Evolutionary conservation across 2,329 filamentous ascomycete species (phyloP).

Genomic region (Elsinoe necatrix): DNA sequence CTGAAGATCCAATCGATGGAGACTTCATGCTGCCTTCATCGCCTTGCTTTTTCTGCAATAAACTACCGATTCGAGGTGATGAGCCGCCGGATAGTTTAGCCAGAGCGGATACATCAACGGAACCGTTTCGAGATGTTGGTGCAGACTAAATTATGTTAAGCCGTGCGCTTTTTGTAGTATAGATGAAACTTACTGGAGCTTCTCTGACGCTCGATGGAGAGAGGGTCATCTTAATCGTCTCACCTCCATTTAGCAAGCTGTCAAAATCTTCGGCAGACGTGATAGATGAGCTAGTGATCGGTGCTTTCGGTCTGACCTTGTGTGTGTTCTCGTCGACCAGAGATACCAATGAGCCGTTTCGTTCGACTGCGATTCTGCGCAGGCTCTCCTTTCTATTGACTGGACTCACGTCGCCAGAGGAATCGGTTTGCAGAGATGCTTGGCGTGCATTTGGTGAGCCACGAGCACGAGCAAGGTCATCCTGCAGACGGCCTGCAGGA

Average conservation of each 20-base stretch:
- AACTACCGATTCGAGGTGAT: slow-evolving; percentile 1
- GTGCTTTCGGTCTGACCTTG: slow-evolving; percentile 3
- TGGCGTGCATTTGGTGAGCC: slow-evolving; percentile 13
- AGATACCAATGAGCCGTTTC: slow-evolving; percentile 12
- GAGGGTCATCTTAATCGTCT: slow-evolving; percentile 44
- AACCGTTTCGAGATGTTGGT: slow-evolving; percentile 9
- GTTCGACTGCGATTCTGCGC: slow-evolving; percentile 14
- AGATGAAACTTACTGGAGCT: slow-evolving; percentile 32
- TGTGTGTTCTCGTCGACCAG: slow-evolving; percentile 14
- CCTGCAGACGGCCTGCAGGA: background rate
- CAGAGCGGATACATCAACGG: slow-evolving; percentile 5
- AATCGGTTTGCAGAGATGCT: slow-evolving; percentile 8
- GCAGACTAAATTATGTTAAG: slow-evolving; percentile 5
- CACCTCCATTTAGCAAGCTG: slow-evolving; percentile 38
- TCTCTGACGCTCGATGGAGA: slow-evolving; percentile 41
- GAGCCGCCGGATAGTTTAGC: slow-evolving; percentile 10
- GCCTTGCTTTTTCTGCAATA: slow-evolving; percentile 5
- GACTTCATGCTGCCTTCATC: background rate
- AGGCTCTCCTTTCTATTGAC: slow-evolving; percentile 11
- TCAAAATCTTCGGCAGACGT: slow-evolving; percentile 36
- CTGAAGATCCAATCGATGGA: slow-evolving; percentile 12
- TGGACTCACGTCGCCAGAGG: background rate
- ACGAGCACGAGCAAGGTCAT: slow-evolving; percentile 11
- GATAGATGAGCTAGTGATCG: slow-evolving; percentile 16
- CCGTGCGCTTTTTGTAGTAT: background rate